Evolutionary conservation across 306 rosid species (phyloP).

Genomic region (Fagus crenata): DNA sequence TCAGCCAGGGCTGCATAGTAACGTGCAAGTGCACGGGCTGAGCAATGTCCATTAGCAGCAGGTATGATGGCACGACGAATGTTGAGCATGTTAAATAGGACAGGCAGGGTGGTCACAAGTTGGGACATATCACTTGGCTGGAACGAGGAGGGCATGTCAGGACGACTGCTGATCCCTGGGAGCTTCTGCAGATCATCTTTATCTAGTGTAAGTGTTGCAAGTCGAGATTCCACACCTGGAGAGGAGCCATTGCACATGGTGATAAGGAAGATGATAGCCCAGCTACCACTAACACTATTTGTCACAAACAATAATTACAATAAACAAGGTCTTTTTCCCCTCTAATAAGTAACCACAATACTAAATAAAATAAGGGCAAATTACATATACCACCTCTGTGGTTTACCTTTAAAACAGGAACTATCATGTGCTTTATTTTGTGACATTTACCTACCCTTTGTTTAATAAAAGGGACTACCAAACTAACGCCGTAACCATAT

Average conservation of each 20-base stretch:
- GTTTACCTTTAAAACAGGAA: too few relatives aligned
- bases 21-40: slow-evolving; percentile 97
- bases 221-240: slow-evolving; percentile 91
- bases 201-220: slow-evolving; percentile 74
- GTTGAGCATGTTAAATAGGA: slow-evolving; percentile 67
- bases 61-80: slow-evolving; percentile 91
- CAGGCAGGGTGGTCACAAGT: slow-evolving; percentile 44
- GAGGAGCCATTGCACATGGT: slow-evolving; percentile 20
- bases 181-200: slow-evolving; percentile 55
- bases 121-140: slow-evolving; percentile 60
- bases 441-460: too few relatives aligned
- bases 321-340: too few relatives aligned
- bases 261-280: slow-evolving; percentile 22
- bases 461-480: too few relatives aligned
- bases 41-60: slow-evolving; percentile 88
- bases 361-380: too few relatives aligned
- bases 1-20: slow-evolving; percentile 87
- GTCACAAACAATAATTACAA: background rate
- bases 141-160: slow-evolving; percentile 73
- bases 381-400: too few relatives aligned
- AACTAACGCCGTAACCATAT: too few relatives aligned
- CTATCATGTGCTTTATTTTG: too few relatives aligned
- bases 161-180: slow-evolving; percentile 41
- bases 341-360: too few relatives aligned
- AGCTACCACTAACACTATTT: background rate